Base-by-base conservation (phyloP, 176 grass and related monocot species). In the Rhynchospora pubera region DNA sequence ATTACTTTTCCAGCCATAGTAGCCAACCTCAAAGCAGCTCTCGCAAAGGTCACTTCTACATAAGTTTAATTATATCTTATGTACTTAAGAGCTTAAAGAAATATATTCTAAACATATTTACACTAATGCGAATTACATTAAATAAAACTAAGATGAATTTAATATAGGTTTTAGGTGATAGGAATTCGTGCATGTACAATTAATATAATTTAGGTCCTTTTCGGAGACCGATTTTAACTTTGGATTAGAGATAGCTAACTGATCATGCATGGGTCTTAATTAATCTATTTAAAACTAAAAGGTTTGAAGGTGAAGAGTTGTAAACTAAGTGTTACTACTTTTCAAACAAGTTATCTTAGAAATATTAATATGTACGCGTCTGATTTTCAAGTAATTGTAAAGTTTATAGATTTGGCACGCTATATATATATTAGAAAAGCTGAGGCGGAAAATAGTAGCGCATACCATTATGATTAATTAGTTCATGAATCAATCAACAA, bases 11-110 rank as follows among this genome's bases (percentile, higher is more conserved):
- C 26, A 1, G 60, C 63, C 9, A 80, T 77, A 74, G 80, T 72
- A 18, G 53, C 63, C 18, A 42, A 42, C 9, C 92, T 94, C 21
- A 91, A 87, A 71, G 60, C 83, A 5, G 65, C 87, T 42, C 62
- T 91, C 4, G 85, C 83, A 22, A 81, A 88, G 82, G 89, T 81
- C 56, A 22, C 30, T 7, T 62, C 11, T 5, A 80, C 24, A 57
- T 45, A 16, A 60, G 56, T 28, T 52, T 6, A 12, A 11, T 28
- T 26, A 11, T 75, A 50, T 7, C 10, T 22, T 23, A 62, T 62
- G 21, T 62, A 50, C 26, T 71, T 48, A 10, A 9, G 16, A 39
- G n/a, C 3, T 9, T 69, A 10, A 32, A 18, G 16, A 11, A 19
- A 21, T 71, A 71, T 28, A 28, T 39, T 3, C 34, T 39, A 39